Base-by-base conservation (phyloP, 106 monocot genomes). In the Amphibolis antarctica region DNA sequence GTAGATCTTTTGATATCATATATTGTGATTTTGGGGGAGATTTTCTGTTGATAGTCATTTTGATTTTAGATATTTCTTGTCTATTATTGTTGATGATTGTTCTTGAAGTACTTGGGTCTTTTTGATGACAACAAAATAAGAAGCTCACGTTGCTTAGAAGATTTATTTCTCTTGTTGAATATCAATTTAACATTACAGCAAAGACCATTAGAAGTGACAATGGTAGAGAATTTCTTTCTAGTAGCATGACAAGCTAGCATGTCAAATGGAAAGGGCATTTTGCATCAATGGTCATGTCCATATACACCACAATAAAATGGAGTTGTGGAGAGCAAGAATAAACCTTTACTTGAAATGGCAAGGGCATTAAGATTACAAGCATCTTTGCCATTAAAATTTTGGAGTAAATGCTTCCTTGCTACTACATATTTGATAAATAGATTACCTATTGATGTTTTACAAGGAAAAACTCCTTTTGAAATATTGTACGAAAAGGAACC, bases 261-360 rank as follows among this genome's bases (percentile, higher is more conserved):
- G n/a, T 31, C 52, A 5, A 0, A 1, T 1, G 15, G 9, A 13
- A 9, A 18, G 9, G 66, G 66, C 2, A 66, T 66, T 31, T 10
- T 30, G 6, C 52, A 66, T 51, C 27, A 66, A 11, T 5, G 11
- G 1, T 22, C 28, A 12, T 66, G 66, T 14, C 5, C 28, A 3
- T 28, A 51, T 19, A 52, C 51, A 1, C n/a, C 65, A 14, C 65
- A 66, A 52, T 28, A 66, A 52, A 66, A 66, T 51, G 65, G 65
- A 0, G 28, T 51, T 18, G 65, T 51, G 17, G 52, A 66, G 22
- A 27, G 52, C 25, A 66, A 66, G 17, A 48, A 66, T 31, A 42
- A 27, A 26, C 66, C 50, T 28, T 10, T 66, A 27, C 18, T 66
- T 10, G 66, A 66, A 30, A 24, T 46, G 19, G 63, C 46, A 15